Percentiles rank a stretch among this genome's conserved stretches.
Evolutionary conservation across 495 filamentous ascomycete genomes (phyloP).

Genomic region (Mycothermus thermophilus): DNA sequence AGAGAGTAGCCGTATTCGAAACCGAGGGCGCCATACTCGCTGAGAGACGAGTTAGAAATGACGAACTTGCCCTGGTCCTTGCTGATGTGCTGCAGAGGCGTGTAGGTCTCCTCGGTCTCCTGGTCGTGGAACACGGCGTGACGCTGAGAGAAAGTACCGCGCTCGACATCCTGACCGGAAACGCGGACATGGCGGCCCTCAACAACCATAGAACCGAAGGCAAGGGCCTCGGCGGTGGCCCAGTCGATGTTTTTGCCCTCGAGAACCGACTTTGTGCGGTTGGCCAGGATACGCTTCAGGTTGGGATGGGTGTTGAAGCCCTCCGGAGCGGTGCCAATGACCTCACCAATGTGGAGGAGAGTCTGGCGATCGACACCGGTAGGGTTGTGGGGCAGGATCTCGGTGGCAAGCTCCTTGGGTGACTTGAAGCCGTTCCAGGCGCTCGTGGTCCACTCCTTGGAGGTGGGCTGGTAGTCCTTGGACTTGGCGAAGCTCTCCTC

Average conservation of each 20-base stretch:
- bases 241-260: constrained; percentile 95
- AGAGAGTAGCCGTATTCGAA: constrained; percentile 99
- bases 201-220: constrained; percentile 76
- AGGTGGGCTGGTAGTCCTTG: constrained; percentile 91
- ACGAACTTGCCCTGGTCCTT: constrained; percentile 86
- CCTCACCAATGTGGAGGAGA: constrained; percentile 64
- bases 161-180: constrained; percentile 96
- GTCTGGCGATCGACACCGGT: constrained; percentile 60
- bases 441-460: constrained; percentile 95
- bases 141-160: constrained; percentile 97
- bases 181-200: constrained; percentile 96
- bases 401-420: constrained; percentile 89
- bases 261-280: constrained; percentile 79
- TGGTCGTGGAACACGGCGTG: constrained; percentile 97
- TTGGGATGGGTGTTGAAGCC: constrained; percentile 84
- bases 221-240: constrained; percentile 92
- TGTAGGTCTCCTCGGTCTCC: constrained; percentile 81
- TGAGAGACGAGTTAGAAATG: constrained; percentile 93
- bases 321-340: constrained; percentile 62
- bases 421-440: constrained; percentile 99
- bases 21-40: constrained; percentile 86
- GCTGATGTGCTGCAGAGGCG: constrained; percentile 76
- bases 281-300: constrained; percentile 86
- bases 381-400: constrained; percentile 83
- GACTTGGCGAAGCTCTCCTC: constrained; percentile 92